phyloP scores from a whole-genome alignment of 495 filamentous ascomycete genomes.

The Clohesyomyces aquaticus region DNA sequence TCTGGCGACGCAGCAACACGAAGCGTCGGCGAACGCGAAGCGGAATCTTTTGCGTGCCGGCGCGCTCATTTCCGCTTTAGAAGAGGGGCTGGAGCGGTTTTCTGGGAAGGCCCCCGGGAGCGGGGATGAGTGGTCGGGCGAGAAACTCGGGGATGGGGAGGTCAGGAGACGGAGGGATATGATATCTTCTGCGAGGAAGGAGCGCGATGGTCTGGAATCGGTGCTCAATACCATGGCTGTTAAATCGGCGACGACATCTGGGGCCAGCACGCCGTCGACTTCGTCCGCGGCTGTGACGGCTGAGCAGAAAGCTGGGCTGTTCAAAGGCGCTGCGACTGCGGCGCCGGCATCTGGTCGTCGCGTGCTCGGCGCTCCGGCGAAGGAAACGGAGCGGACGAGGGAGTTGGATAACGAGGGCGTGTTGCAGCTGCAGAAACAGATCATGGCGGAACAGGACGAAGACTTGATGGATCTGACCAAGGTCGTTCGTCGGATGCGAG shows the following conservation, averaged over 20 bases:
- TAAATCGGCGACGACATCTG: constrained; percentile 47
- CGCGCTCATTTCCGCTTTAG: constrained; percentile 66
- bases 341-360: constrained; percentile 54
- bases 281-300: constrained; percentile 43
- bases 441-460: constrained; percentile 84
- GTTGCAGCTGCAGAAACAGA: constrained; percentile 78
- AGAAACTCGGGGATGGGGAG: constrained; percentile 81
- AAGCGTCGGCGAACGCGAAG: constrained; percentile 82
- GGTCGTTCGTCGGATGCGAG: constrained; percentile 77
- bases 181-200: constrained; percentile 74
- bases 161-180: constrained; percentile 78
- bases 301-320: constrained; percentile 58
- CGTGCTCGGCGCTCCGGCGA: constrained; percentile 72
- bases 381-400: constrained; percentile 82
- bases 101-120: constrained; percentile 44
- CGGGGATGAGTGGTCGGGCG: constrained; percentile 45
- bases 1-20: constrained; percentile 68
- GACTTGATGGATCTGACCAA: constrained; percentile 74
- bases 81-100: constrained; percentile 67
- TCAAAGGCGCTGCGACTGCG: constrained; percentile 45
- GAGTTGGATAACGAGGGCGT: constrained; percentile 91
- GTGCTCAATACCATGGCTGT: constrained; percentile 72
- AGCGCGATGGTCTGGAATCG: constrained; percentile 84
- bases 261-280: constrained; percentile 14
- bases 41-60: constrained; percentile 75